Base-by-base conservation (phyloP, 331 rosid species). In the Pyrus hybrid region DNA sequence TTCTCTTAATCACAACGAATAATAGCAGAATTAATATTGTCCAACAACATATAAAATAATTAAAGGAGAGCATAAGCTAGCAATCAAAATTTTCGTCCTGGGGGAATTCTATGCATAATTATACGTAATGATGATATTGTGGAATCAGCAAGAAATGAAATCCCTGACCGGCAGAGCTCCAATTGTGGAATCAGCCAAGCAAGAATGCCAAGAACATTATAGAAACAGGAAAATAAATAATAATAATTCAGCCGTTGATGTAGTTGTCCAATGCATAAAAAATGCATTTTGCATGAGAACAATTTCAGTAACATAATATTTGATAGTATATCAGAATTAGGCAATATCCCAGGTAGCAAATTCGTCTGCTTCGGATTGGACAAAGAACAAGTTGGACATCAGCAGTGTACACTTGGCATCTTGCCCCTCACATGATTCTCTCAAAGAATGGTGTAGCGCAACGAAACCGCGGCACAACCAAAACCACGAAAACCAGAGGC, bases 341-440 rank as follows among this genome's bases (percentile, higher is more conserved):
- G 21, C 67, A 17, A 53, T 53, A 53, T 18, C 22, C 26, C 2
- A 57, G 68, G n/a, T 60, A 20, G 26, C 35, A n/a, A 71, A 61
- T 64, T 77, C 16, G 68, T 54, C 66, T 1, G 47, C 57, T 54
- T 60, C 72, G 51, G 64, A 70, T 54, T 60, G 61, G 87, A 81
- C 83, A 53, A 54, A 47, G 25, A 63, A 35, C 76, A 26, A 66
- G 63, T 81, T 58, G 76, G 68, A 28, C 63, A 62, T 23, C 43
- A 57, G 79, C 66, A 65, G 28, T 47, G 47, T 21, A 21, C 70
- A 49, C 65, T 14, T 13, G 62, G 73, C 25, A 28, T 8, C 25
- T 67, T 67, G 25, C 51, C 47, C 51, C 21, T 67, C 53, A 37
- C 67, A 77, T 54, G 45, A 77, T 35, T 43, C 26, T 49, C 35